Percentiles rank a stretch among this genome's conserved stretches.
Conservation (phyloP, 257 asterid genomes). For the Nicotiana noctiflora region DNA sequence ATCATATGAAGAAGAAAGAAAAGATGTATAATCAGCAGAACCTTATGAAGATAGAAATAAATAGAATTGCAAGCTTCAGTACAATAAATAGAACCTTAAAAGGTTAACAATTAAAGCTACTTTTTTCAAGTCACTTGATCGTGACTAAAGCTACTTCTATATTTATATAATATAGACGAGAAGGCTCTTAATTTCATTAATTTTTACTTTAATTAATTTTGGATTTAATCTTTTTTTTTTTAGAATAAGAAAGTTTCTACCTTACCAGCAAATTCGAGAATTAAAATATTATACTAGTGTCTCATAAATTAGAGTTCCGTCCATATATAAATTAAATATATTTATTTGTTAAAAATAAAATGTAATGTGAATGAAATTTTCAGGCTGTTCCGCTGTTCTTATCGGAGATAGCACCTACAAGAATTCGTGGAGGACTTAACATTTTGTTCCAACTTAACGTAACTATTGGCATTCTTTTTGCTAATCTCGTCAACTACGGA, state of each 20-base stretch:
- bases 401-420: constrained; percentile 93
- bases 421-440: constrained; percentile 92
- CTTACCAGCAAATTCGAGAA: too few species aligned
- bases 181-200: too few species aligned
- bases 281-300: too few species aligned
- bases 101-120: not conserved
- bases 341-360: not conserved
- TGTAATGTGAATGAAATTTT: not conserved
- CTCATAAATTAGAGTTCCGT: too few species aligned
- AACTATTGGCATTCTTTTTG: constrained; percentile 80
- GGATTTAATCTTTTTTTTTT: not conserved
- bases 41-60: too few species aligned
- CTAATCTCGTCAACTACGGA: constrained; percentile 79
- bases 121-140: too few species aligned
- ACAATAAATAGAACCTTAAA: not conserved
- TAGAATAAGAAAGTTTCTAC: not conserved
- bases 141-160: too few species aligned
- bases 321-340: too few species aligned
- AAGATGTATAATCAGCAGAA: too few species aligned
- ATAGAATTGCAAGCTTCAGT: not conserved
- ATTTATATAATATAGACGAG: too few species aligned
- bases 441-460: constrained; percentile 81
- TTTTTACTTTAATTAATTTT: too few species aligned
- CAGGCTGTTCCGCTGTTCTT: constrained; percentile 87
- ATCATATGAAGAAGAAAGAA: too few species aligned